Base-by-base conservation (phyloP, 805 yeast genomes). In the Pichia deserticola region DNA sequence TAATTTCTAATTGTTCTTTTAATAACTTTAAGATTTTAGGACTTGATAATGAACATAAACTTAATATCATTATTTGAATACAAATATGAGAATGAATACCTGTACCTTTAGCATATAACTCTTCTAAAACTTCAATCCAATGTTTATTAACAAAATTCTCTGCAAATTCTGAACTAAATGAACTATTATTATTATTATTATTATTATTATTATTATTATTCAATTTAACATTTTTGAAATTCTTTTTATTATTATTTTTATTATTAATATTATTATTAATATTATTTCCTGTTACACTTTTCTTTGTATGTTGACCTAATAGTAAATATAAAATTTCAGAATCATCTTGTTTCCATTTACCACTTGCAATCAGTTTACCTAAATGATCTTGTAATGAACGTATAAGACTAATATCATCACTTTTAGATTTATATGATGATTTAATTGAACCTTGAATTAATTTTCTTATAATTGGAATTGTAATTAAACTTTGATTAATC, bases 81-180 rank as follows among this genome's bases (percentile, higher is more conserved):
- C 78, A 69, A 0, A 59, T 52, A 5, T 68, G 62, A 0, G 81
- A 70, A 57, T 77, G 75, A 9, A 77, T 59, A 39, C 85, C 79
- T 28, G 67, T 68, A 5, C 87, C 89, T 47, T 74, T 75, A 9
- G 74, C 74, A 65, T 79, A 84, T 48, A 80, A 61, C 37, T 67
- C 70, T 56, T 85, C 92, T 40, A 86, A 58, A 12, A 65, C 61
- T 54, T 79, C 82, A 15, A 82, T 63, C 89, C 89, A 85, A 10
- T 70, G 65, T 1, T 66, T 57, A 25, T 69, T 69, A 2, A 83
- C 78, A 62, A 84, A 86, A 25, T 57, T 60, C 49, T 78, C 84
- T 2, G 80, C 73, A 62, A 84, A 82, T 2, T 60, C 62, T 13
- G 34, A 40, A n/a, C 41, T 30, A 38, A 13, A 12, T 13, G 36